Conservation (phyloP, 1,139 yeast species). For the Suhomyces coccinellae region DNA sequence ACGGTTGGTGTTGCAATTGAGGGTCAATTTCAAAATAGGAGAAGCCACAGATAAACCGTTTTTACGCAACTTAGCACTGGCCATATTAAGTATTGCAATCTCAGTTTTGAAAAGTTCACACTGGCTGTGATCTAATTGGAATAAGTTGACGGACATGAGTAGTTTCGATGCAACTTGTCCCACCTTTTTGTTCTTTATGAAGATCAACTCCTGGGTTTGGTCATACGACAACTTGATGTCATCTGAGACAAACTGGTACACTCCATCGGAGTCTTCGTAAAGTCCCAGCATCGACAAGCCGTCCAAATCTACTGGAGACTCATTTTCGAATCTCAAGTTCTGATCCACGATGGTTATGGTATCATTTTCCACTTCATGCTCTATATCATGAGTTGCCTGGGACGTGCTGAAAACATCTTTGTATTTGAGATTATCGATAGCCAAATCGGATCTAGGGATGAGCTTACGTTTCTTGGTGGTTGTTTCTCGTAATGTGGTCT, state of each 20-base stretch:
- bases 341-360: constrained; percentile 3
- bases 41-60: constrained; percentile 11
- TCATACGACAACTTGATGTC: constrained; percentile 15
- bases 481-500: background rate
- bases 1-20: constrained; percentile 4
- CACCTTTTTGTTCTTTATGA: constrained; percentile 13
- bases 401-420: constrained; percentile 6
- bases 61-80: constrained; percentile 13
- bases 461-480: constrained; percentile 12
- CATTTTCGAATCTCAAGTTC: background rate
- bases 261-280: background rate
- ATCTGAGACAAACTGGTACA: constrained; percentile 4
- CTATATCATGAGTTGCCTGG: background rate
- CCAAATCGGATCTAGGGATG: constrained; percentile 5
- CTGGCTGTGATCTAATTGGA: background rate
- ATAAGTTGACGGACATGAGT: constrained; percentile 9
- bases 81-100: constrained; percentile 12
- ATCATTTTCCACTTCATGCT: constrained; percentile 2
- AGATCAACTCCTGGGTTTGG: constrained; percentile 6
- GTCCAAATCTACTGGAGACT: constrained; percentile 1
- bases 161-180: constrained; percentile 4
- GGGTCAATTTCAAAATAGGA: constrained; percentile 11
- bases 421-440: constrained; percentile 14
- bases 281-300: background rate
- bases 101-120: constrained; percentile 8